phyloP scores from a whole-genome alignment of 257 asterid species.

The Penstemon eatonii region DNA sequence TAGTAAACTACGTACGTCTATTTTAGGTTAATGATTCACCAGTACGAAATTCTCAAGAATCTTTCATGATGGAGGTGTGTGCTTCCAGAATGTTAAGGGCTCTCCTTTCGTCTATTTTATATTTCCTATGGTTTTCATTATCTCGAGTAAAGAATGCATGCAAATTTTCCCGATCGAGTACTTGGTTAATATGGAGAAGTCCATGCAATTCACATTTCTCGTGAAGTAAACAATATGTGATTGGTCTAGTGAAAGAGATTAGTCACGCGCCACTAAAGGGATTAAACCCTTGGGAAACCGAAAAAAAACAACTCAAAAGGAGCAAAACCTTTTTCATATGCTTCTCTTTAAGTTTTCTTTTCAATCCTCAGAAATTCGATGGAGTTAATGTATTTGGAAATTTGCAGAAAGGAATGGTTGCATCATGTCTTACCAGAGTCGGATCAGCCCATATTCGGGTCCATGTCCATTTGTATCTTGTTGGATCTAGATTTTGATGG shows the following conservation, averaged over 20 bases:
- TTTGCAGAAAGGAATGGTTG: too few relatives aligned
- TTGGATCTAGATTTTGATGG: too few relatives aligned
- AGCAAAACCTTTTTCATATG: not conserved
- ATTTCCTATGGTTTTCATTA: not conserved
- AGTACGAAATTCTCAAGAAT: slow-evolving; percentile 83
- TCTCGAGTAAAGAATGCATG: not conserved
- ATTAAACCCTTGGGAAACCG: too few relatives aligned
- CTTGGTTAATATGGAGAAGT: not conserved
- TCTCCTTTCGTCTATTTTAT: not conserved
- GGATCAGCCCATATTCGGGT: too few relatives aligned
- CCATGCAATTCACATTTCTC: too few relatives aligned
- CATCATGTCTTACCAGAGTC: too few relatives aligned
- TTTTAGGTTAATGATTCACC: slow-evolving; percentile 56
- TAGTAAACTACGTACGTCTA: not conserved
- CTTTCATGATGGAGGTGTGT: slow-evolving; percentile 95
- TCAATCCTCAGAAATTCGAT: slow-evolving; percentile 11
- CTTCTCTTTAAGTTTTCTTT: not conserved
- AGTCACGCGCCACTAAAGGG: too few relatives aligned
- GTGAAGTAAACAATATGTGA: too few relatives aligned
- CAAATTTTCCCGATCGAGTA: not conserved
- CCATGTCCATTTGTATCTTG: too few relatives aligned
- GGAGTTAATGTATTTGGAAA: not conserved
- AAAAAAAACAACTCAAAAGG: not conserved
- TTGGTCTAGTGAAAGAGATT: too few relatives aligned
- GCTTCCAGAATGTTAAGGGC: slow-evolving; percentile 78